phyloP scores from a whole-genome alignment of 2,329 filamentous ascomycete species.

The Ilyonectria mors-panacis region DNA sequence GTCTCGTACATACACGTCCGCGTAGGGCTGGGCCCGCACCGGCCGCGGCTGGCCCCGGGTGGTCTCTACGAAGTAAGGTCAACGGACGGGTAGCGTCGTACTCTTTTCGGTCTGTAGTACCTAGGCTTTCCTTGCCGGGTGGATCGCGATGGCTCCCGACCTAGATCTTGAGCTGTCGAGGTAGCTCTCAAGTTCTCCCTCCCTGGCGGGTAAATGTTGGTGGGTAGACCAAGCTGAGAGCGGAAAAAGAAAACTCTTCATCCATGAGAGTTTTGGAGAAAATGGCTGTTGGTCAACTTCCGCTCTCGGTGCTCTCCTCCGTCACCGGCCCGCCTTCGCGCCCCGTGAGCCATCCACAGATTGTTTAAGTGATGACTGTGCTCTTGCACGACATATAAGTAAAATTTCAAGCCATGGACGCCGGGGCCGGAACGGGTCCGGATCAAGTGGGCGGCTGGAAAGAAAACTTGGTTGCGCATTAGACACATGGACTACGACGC shows the following conservation, averaged over 20 bases:
- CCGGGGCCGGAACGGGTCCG: slow-evolving; percentile 3
- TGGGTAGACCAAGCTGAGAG: not conserved
- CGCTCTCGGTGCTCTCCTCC: not conserved
- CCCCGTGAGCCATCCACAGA: not conserved
- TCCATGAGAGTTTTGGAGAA: not conserved
- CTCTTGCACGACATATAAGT: slow-evolving; percentile 1
- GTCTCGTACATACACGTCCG: slow-evolving; percentile 11
- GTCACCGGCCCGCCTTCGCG: slow-evolving; percentile 2
- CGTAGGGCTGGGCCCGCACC: slow-evolving; percentile 31
- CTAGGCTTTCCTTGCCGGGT: not conserved
- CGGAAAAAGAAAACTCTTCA: slow-evolving; percentile 5
- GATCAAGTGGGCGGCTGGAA: slow-evolving; percentile 7
- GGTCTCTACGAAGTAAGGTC: slow-evolving; percentile 12
- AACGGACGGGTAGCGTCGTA: not conserved
- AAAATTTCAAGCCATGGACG: not conserved
- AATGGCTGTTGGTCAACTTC: slow-evolving; percentile 5
- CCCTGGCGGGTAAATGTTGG: not conserved
- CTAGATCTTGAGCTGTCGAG: not conserved
- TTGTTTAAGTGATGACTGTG: slow-evolving; percentile 4
- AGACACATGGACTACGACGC: not conserved
- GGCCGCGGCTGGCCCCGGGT: slow-evolving; percentile 29
- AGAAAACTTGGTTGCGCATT: not conserved
- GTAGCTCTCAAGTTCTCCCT: not conserved
- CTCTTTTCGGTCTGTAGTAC: not conserved
- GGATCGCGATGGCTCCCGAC: not conserved